phyloP scores from a whole-genome alignment of 768 basidiomycete genomes.

The Suillus occidentalis region DNA sequence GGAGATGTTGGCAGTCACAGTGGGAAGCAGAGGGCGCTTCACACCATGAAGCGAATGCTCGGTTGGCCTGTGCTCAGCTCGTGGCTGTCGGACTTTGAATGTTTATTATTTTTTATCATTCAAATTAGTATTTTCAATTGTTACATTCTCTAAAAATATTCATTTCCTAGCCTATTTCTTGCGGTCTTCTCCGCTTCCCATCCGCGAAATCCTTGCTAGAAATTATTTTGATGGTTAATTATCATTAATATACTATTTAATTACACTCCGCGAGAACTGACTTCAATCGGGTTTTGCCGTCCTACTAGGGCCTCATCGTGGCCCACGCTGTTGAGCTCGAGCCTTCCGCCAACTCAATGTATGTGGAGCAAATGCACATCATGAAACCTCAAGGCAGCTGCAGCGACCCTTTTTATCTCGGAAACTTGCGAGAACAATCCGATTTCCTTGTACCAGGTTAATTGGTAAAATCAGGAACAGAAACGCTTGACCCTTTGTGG shows the following conservation, averaged over 20 bases:
- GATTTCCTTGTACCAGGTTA: background rate
- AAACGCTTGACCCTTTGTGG: background rate
- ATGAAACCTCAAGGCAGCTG: background rate
- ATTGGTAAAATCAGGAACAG: background rate
- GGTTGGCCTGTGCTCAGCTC: constrained; percentile 8
- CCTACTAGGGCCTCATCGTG: background rate
- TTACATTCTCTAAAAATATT: constrained; percentile 3
- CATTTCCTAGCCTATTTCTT: constrained; percentile 1
- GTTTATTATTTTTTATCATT: constrained; percentile 18
- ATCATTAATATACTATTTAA: background rate
- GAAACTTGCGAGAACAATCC: background rate
- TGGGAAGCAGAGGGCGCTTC: constrained; percentile 50
- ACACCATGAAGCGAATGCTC: constrained; percentile 29
- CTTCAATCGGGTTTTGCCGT: background rate
- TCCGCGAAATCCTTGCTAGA: background rate
- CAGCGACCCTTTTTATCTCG: background rate
- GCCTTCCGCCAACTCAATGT: background rate
- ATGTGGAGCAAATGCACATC: background rate
- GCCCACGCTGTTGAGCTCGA: background rate
- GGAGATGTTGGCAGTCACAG: constrained; percentile 58
- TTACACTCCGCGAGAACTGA: background rate
- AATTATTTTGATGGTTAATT: constrained; percentile 1
- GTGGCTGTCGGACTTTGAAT: constrained; percentile 31
- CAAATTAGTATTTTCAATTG: constrained; percentile 15
- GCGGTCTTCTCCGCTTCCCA: background rate